Base-by-base conservation (phyloP, 805 yeast species). In the Blastobotrys terrestris region DNA sequence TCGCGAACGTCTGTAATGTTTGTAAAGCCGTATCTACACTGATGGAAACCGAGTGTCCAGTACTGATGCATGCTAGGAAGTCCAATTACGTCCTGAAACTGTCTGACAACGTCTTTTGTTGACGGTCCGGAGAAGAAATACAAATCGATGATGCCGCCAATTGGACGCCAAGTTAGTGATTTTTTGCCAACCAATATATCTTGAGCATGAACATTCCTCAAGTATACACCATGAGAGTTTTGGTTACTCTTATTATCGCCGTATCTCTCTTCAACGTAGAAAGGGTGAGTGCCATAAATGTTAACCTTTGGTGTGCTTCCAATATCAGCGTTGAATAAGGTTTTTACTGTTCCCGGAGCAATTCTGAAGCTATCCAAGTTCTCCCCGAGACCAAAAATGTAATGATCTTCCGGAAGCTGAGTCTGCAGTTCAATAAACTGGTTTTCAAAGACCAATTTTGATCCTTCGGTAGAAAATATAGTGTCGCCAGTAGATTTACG, bases 11-110 rank as follows among this genome's bases (percentile, higher is more conserved):
- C 97, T 6, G 74, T 73, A 62, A 86, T 88, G 60, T 85, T 90
- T 63, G 87, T 85, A 69, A 91, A 91, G 66, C 92, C 92, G 97
- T 97, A 92, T 63, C 98, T 78, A 63, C 96, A 91, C 68, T 92
- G 98, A 65, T 92, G 98, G 64, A 90, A 87, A 0, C 96, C 98
- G 8, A 89, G 67, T 0, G 96, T 74, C 62, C 89, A 85, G 46
- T 84, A 59, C 57, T 81, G 85, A 1, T 97, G 97, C 18, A 91
- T 68, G 6, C 74, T 68, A 0, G 90, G 76, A 53, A 71, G 77
- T 0, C 98, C 98, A 0, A 95, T 82, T 11, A 92, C 68, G 1
- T 66, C 58, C 1, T 88, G 84, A 65, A 84, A 91, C 41, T 81
- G 74, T 45, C 72, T 63, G 44, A 83, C 76, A n/a, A 91, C 75